Evolutionary conservation across 495 filamentous ascomycete genomes (phyloP).

Genomic region (Umbilicaria muhlenbergii): DNA sequence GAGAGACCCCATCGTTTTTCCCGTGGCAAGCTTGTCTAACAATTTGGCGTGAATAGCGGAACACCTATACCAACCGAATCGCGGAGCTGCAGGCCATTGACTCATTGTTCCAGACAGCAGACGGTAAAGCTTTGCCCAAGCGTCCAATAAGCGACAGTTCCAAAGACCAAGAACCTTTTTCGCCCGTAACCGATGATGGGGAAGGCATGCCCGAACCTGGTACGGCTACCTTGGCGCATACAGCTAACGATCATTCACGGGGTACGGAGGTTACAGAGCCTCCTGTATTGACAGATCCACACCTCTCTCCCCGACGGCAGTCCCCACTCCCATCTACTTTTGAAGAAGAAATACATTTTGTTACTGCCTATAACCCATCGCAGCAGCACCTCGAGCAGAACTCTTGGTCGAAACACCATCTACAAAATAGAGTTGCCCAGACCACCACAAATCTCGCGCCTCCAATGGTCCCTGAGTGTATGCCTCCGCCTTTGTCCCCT

Average conservation of each 20-base stretch:
- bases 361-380: constrained; percentile 3
- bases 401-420: background rate
- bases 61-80: constrained; percentile 79
- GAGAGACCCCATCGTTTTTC: constrained; percentile 24
- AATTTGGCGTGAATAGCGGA: constrained; percentile 37
- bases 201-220: constrained; percentile 14
- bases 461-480: constrained; percentile 31
- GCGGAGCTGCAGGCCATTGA: constrained; percentile 63
- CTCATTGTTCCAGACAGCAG: constrained; percentile 33
- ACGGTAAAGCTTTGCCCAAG: constrained; percentile 59
- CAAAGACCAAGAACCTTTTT: constrained; percentile 30
- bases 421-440: background rate
- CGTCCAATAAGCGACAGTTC: constrained; percentile 58
- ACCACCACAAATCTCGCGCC: constrained; percentile 21
- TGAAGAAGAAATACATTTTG: constrained; percentile 12
- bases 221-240: constrained; percentile 12
- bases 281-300: constrained; percentile 12
- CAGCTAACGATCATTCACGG: constrained; percentile 13
- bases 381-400: background rate
- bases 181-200: constrained; percentile 31
- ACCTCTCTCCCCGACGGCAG: constrained; percentile 6
- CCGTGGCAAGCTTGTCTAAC: background rate
- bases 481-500: constrained; percentile 55
- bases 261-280: constrained; percentile 15
- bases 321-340: constrained; percentile 17